Evolutionary conservation across 208 protist genomes (phyloP), one percentile per base, ranked within the genome.

Genomic region (Leishmania arabica): DNA sequence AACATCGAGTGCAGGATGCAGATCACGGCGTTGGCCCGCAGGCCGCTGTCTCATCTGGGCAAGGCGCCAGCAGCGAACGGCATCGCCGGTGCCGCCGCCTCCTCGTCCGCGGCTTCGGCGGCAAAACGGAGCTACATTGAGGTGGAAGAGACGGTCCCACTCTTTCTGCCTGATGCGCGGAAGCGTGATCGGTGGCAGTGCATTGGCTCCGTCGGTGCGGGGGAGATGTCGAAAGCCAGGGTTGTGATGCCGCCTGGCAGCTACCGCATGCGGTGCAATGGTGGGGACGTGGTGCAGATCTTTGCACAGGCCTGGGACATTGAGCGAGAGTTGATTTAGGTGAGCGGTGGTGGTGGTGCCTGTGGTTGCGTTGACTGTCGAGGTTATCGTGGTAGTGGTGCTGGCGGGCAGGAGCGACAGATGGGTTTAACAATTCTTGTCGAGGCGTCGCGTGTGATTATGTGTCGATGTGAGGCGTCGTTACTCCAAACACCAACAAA

Each of bases 221-320:
- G 76, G 42, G 80, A 84, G 3, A 71, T 94, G 60, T 75, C 84
- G 58, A 88, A 87, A 74, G 54, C 90, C n/a, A 82, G 82, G 34
- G 86, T 97, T 6, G 85, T 91, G 53, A 81, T 97, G 49, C 92
- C 94, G 15, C 68, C 83, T 8, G 94, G 94, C 24, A 87, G 75
- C 73, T 97, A 97, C 80, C 84, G 87, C 45, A 56, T 97, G 56
- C 91, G 92, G 7, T 92, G 80, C 51, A 51, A 89, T 24, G 92
- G 92, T 13, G 68, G 68, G 13, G 78, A 80, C 34, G 76, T 89
- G 3, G 72, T 97, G 37, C 91, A 92, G 58, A 83, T 96, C 37
- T 97, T 96, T 82, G 90, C 91, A 3, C 92, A 96, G 84, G 90
- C 87, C n/a, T 95, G 91, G 91, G 94, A 97, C 72, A 66, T 97